A percentile compares a stretch with the other conserved stretches of the same genome.
phyloP scores from a whole-genome alignment of 441 rosid genomes.

The Manihot esculenta region DNA sequence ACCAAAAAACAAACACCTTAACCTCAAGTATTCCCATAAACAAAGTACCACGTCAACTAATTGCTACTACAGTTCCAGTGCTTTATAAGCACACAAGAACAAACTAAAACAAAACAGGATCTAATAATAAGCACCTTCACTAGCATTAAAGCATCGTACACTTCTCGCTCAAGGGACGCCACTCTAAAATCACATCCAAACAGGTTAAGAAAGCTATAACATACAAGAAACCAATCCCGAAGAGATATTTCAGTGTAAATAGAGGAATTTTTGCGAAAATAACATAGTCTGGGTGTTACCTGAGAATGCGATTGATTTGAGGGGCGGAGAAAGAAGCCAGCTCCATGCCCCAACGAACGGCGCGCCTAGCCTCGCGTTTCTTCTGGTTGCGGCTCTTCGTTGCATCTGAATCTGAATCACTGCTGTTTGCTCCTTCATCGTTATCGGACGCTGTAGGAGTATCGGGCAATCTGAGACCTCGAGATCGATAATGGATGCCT shows the following conservation, averaged over 20 bases:
- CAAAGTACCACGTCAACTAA: neutral
- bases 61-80: neutral
- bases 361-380: constrained; percentile 85
- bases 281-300: constrained; percentile 27
- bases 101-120: neutral
- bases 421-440: constrained; percentile 31
- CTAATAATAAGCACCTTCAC: constrained; percentile 54
- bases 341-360: constrained; percentile 79
- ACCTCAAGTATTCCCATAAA: constrained; percentile 25
- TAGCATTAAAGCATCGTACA: constrained; percentile 70
- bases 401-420: constrained; percentile 48
- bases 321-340: constrained; percentile 63
- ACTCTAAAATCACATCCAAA: constrained; percentile 33
- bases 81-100: neutral
- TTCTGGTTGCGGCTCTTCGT: constrained; percentile 71
- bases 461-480: constrained; percentile 32
- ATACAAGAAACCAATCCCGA: neutral
- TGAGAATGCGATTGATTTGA: constrained; percentile 64
- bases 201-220: neutral
- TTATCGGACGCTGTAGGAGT: constrained; percentile 30
- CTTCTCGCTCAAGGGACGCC: constrained; percentile 65
- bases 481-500: constrained; percentile 26
- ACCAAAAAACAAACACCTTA: constrained; percentile 56
- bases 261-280: neutral
- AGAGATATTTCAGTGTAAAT: neutral